Base-by-base conservation (phyloP, 2,329 filamentous ascomycete species). In the Phyllosticta citribraziliensis region DNA sequence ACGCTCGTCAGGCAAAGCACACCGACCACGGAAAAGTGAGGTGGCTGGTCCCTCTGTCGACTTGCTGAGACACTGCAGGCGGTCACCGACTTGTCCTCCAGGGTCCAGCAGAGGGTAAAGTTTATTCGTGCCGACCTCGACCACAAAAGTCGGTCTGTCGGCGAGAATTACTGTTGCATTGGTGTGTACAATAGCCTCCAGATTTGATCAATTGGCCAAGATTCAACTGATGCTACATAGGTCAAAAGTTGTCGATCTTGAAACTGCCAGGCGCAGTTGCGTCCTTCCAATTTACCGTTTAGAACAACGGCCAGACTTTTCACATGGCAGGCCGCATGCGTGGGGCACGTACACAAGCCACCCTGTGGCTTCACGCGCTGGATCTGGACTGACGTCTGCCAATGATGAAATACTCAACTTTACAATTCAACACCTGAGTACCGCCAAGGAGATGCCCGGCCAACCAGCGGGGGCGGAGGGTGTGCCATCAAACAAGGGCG, bases 401-500 rank as follows among this genome's bases (percentile, higher is more conserved):
- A 47, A 47, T 47, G 40, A 47, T 47, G 40, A 47, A 47, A 47
- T 47, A 47, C 14, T 47, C 40, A 47, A 47, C 17, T n/a, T 47
- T 47, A 47, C 40, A 47, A 47, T 47, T 47, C 40, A 47, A 47
- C 40, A 47, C 40, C 40, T 47, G 14, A 47, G 40, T 25, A 10
- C 35, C 53, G 53, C 58, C 58, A 52, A 55, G 58, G 3, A 25
- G n/a, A 14, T 9, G 6, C 52, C 22, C 24, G 30, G 27, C 58
- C 58, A 60, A 24, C 53, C 40, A 56, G 24, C 50, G 53, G 24
- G 40, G 40, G 4, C 58, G 58, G 53, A 60, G 52, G 52, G 52
- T 14, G 3, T 3, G 11, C 40, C 27, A 40, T 60, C 53, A 55
- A 54, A 60, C 58, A 55, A 51, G 58, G 58, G 52, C 35, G 52